Percentiles rank a stretch among this genome's conserved stretches.
phyloP scores from a whole-genome alignment of 176 grass and related monocot genomes.

The Eleusine indica region DNA sequence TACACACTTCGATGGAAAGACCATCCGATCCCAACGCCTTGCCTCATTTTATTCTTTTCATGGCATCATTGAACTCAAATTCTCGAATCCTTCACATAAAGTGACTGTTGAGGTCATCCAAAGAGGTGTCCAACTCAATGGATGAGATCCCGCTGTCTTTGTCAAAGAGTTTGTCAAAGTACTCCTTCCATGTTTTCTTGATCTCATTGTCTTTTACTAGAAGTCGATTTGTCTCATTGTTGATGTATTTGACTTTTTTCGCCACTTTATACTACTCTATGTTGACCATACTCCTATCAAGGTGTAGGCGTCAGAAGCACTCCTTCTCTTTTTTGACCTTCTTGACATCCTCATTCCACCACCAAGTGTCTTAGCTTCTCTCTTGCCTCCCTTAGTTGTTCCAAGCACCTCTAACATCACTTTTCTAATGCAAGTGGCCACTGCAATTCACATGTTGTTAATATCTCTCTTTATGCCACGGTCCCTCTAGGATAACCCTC shows the following conservation, averaged over 20 bases:
- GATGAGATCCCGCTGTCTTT: no score
- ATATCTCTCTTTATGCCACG: no score
- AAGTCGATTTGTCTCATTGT: neutral
- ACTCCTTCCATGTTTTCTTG: neutral
- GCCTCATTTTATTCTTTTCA: no score
- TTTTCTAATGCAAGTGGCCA: neutral
- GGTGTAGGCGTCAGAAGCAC: no score
- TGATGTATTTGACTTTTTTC: neutral
- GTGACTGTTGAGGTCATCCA: neutral
- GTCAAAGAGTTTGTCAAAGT: neutral
- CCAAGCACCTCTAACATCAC: neutral
- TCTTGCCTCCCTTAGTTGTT: neutral
- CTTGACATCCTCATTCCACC: neutral
- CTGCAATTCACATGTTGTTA: neutral
- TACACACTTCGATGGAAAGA: no score
- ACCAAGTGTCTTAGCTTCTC: neutral
- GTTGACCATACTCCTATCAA: no score
- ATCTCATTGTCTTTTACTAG: neutral
- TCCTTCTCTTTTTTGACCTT: neutral
- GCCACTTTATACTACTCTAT: no score
- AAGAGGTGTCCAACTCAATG: neutral
- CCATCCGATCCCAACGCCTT: no score
- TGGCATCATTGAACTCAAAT: no score
- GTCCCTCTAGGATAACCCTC: no score
- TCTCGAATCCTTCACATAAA: neutral